Conservation (phyloP, 257 asterid species). For the Nicotiana knightiana region DNA sequence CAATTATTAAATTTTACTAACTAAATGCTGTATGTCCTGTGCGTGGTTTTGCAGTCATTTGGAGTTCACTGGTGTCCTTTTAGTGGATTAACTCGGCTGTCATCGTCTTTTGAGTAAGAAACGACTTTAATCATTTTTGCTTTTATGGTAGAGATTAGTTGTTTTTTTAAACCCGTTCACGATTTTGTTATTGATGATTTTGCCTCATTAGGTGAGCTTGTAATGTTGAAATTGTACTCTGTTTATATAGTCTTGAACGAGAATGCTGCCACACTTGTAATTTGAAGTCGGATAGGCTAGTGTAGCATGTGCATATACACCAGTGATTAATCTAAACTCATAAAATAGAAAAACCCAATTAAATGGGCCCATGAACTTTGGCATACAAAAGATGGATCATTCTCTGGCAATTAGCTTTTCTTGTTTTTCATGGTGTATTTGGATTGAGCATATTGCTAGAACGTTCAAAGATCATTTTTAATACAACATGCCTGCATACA, state of each 20-base stretch:
- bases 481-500: too few species aligned
- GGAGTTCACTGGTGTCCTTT: constrained; percentile 97
- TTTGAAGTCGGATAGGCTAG: too few species aligned
- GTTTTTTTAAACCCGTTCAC: neutral
- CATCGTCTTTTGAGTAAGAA: constrained; percentile 75
- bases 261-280: neutral
- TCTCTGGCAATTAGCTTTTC: too few species aligned
- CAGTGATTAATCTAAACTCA: too few species aligned
- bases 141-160: neutral
- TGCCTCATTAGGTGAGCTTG: neutral
- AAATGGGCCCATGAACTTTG: too few species aligned
- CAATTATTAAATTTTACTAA: neutral
- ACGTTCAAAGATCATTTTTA: too few species aligned
- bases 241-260: neutral
- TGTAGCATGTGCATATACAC: too few species aligned
- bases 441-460: too few species aligned
- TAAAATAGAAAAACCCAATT: too few species aligned
- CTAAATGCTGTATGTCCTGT: neutral
- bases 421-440: too few species aligned
- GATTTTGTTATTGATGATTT: neutral
- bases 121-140: constrained; percentile 8
- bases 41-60: constrained; percentile 60
- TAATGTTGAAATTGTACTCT: neutral
- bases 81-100: constrained; percentile 65
- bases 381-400: too few species aligned